A percentile compares a stretch with the other conserved stretches of the same genome.
These are phyloP conservation scores for Pseudonitzschia delicatissima DNA, from an alignment of 108 stramenopile species.

Conservation along the genomic window DNA sequence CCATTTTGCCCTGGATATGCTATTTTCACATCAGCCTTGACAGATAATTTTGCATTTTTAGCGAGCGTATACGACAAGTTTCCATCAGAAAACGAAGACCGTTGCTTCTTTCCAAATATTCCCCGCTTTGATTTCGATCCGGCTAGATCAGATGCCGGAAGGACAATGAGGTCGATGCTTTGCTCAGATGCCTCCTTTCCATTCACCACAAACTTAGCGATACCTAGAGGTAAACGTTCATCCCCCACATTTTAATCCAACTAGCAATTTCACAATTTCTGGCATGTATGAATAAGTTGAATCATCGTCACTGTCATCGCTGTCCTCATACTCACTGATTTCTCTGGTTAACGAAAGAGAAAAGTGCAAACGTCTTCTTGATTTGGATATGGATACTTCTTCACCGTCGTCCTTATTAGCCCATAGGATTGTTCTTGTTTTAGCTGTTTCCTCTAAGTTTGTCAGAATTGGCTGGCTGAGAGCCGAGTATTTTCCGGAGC, in stretches of 20 bases:
- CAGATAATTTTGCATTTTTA: constrained; percentile 20
- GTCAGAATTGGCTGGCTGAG: constrained; percentile 25
- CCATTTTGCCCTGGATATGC: constrained; percentile 14
- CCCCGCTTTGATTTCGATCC: constrained; percentile 10
- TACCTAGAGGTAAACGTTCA: constrained; percentile 20
- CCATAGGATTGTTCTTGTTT: constrained; percentile 19
- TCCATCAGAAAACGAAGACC: constrained; percentile 11
- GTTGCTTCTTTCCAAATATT: constrained; percentile 19
- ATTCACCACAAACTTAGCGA: constrained; percentile 30
- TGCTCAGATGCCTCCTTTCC: constrained; percentile 15
- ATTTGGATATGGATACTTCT: background rate
- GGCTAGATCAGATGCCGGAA: constrained; percentile 4
- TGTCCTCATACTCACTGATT: background rate
- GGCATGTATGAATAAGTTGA: constrained; percentile 10
- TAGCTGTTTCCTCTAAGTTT: constrained; percentile 7
- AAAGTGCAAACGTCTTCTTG: constrained; percentile 20
- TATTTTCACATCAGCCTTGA: constrained; percentile 13
- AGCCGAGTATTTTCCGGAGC: constrained; percentile 22
- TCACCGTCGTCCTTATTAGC: constrained; percentile 8
- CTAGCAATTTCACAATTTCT: constrained; percentile 33
- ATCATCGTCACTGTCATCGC: constrained; percentile 7
- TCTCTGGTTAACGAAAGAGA: constrained; percentile 24
- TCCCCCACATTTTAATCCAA: constrained; percentile 41
- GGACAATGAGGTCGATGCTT: constrained; percentile 21
- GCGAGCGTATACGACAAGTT: constrained; percentile 15